These are phyloP conservation scores for Aspergillus neotritici DNA, from an alignment of 2,329 filamentous ascomycete species.

Conservation along the genomic window DNA sequence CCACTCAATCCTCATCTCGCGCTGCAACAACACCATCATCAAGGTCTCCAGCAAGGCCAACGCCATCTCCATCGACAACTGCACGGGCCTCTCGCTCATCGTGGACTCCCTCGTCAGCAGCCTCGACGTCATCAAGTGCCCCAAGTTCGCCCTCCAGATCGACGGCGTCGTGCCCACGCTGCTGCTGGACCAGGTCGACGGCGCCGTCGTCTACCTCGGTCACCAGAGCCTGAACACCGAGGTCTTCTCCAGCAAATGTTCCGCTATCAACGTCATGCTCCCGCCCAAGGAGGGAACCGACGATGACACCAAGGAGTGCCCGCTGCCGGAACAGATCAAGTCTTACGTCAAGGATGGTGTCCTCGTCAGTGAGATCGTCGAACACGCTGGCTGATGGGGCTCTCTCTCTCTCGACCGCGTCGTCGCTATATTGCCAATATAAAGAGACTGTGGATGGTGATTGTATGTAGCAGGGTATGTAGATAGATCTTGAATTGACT, in stretches of 20 bases:
- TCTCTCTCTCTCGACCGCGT: no score
- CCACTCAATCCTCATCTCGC: conserved; percentile 86
- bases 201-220: conserved; percentile 79
- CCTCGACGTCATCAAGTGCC: conserved; percentile 90
- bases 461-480: no score
- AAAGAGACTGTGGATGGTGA: no score
- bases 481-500: no score
- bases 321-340: conserved; percentile 86
- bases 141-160: conserved; percentile 92
- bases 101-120: conserved; percentile 85
- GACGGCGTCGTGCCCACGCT: conserved; percentile 80
- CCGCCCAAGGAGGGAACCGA: conserved; percentile 59
- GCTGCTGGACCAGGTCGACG: conserved; percentile 87
- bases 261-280: conserved; percentile 80
- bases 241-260: conserved; percentile 83
- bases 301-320: conserved; percentile 80
- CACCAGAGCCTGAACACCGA: conserved; percentile 72
- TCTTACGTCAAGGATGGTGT: conserved; percentile 70
- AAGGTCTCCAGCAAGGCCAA: conserved; percentile 91
- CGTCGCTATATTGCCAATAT: no score
- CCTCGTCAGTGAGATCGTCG: conserved; percentile 88
- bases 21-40: conserved; percentile 85
- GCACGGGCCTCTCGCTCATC: conserved; percentile 72
- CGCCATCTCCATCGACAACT: conserved; percentile 94
- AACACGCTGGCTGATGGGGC: conserved; percentile 67